Evolutionary conservation across 768 basidiomycete species (phyloP), one percentile per base, ranked within the genome.

Genomic region (Exidia glandulosa): DNA sequence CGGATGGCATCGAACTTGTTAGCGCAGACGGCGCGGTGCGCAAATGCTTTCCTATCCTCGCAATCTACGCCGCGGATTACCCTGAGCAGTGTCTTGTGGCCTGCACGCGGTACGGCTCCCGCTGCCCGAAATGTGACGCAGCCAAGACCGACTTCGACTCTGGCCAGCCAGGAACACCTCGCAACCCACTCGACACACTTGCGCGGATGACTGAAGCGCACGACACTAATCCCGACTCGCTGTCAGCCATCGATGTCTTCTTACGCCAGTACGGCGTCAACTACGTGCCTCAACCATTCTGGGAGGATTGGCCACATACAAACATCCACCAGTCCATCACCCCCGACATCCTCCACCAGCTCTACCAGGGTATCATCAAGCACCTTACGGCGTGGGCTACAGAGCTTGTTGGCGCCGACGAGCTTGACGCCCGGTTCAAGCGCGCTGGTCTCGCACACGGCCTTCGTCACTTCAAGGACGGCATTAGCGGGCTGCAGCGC

Each of bases 1-100:
- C 30, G 0, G 48, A 65, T 10, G 76, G 76, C 5, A 61, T 75
- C n/a, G 33, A 64, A 0, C 68, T 77, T 66, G 25, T 47, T 0
- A 71, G 68, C 47, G 71, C 71, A 4, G 70, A 75, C 59, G 74
- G 75, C 1, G 64, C 77, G 25, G 55, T 77, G n/a, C 75, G 74
- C 47, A 79, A 76, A 34, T 63, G 63, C 12, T 70, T 72, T 65
- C 67, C 57, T 10, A 63, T 58, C 56, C 60, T 62, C 62, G 69
- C 60, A 29, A 64, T 16, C 3, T 67, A 74, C 52, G 61, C 66
- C 19, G 63, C 61, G 0, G 68, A 67, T 29, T 68, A 67, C 55
- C 67, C 64, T 0, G 66, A 67, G 48, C 63, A 69, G 31, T 32
- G 62, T n/a, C 52, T 63, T 1, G 62, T 67, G 12, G 52, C 63